Evolutionary conservation across 257 asterid genomes (phyloP).

Genomic region (Eucommia ulmoides): DNA sequence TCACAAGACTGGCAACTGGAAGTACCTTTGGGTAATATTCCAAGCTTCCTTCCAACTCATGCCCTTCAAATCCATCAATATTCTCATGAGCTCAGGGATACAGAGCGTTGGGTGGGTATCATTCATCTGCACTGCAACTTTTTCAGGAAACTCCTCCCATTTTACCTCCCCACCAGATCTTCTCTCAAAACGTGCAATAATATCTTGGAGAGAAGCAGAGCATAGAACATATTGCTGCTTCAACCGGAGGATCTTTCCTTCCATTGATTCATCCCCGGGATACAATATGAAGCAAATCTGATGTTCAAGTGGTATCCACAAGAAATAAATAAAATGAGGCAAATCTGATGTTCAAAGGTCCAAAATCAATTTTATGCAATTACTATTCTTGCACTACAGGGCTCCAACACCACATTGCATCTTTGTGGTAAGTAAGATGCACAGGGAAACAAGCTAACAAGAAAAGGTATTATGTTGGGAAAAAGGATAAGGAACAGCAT

Average conservation of each 20-base stretch:
- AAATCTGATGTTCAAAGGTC: no score
- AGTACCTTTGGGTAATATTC: slow-evolving; percentile 64
- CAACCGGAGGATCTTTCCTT: slow-evolving; percentile 62
- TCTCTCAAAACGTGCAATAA: slow-evolving; percentile 62
- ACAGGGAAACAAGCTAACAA: neutral
- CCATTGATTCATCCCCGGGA: slow-evolving; percentile 76
- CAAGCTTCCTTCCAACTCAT: slow-evolving; percentile 74
- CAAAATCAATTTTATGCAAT: no score
- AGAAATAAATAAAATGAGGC: no score
- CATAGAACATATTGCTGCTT: slow-evolving; percentile 85
- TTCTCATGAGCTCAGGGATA: slow-evolving; percentile 78
- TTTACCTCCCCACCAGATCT: slow-evolving; percentile 44
- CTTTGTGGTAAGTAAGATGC: neutral
- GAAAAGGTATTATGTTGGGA: neutral
- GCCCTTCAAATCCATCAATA: slow-evolving; percentile 73
- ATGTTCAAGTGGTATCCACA: no score
- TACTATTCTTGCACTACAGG: no score
- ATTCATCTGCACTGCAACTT: slow-evolving; percentile 90
- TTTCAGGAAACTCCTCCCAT: slow-evolving; percentile 80
- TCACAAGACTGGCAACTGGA: neutral
- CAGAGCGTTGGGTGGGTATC: slow-evolving; percentile 90
- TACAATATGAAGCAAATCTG: slow-evolving; percentile 73
- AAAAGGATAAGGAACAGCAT: neutral
- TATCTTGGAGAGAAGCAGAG: slow-evolving; percentile 89
- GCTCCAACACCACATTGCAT: no score